Evolutionary conservation across 1,284 basidiomycete species (phyloP).

Genomic region (Austropuccinia psidii): DNA sequence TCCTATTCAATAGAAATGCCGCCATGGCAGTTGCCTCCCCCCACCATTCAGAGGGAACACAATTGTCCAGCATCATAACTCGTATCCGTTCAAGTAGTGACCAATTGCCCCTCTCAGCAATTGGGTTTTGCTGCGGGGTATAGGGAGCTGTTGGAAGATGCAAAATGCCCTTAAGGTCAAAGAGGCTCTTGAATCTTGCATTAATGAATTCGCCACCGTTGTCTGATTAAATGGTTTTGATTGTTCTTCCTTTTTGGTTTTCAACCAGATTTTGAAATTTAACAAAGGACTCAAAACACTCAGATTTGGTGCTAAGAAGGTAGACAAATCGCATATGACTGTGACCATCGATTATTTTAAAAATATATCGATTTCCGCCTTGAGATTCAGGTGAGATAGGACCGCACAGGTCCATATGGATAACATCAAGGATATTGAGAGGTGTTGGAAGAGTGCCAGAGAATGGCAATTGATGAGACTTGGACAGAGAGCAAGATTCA

Average conservation of each 20-base stretch:
- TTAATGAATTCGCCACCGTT: conserved; percentile 13
- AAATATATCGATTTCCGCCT: not conserved
- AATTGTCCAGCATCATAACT: not conserved
- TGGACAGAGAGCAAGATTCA: not conserved
- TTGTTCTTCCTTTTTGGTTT: not conserved
- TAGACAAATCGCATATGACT: not conserved
- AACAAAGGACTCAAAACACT: not conserved
- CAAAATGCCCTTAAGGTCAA: not conserved
- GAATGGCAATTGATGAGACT: not conserved
- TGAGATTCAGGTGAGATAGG: not conserved
- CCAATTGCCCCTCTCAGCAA: too few relatives aligned
- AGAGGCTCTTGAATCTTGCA: not conserved
- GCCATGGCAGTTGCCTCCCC: not conserved
- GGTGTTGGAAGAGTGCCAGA: not conserved
- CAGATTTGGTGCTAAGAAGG: not conserved
- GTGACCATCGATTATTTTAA: conserved; percentile 1
- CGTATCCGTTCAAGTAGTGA: too few relatives aligned
- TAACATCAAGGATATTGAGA: not conserved
- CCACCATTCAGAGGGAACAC: not conserved
- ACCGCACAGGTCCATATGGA: conserved; percentile 14
- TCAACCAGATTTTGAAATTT: not conserved
- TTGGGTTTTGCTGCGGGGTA: conserved; percentile 1
- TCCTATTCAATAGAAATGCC: not conserved
- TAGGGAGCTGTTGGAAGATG: not conserved
- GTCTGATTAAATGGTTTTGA: not conserved